Evolutionary conservation across 345 rosid genomes (phyloP), one percentile per base, ranked within the genome.

Genomic region (Populus tremula): DNA sequence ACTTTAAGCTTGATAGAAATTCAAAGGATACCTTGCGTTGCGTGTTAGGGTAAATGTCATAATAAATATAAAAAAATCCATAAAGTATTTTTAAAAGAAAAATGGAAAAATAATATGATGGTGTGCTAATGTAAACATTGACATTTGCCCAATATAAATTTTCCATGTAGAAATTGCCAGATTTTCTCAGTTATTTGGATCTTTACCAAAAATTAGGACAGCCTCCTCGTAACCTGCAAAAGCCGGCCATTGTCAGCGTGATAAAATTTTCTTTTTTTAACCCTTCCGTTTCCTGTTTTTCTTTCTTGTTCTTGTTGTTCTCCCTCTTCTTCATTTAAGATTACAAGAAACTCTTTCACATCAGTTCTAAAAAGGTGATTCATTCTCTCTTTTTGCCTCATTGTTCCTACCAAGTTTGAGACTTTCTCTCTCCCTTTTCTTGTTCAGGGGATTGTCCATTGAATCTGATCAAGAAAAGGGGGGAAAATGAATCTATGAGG

Each of bases 331-430:
- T 66, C 72, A 69, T 49, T 18, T 45, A 78, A 69, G 79, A 8
- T 74, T 81, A 56, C 72, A 33, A 18, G 38, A 36, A 39, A 16
- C 38, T 29, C 62, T 38, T 25, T n/a, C 23, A 54, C 29, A 64
- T 31, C 54, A 29, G 56, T 63, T 49, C 38, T 16, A 16, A 14
- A 17, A 65, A 77, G 84, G 74, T 69, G 72, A 29, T 25, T 5
- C 17, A 2, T 67, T 4, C 9, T 31, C n/a, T 13, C 62, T 49
- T 35, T 47, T 21, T 8, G 6, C 11, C 50, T 16, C 10, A 0
- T 14, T 25, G 29, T 23, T 59, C 29, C 64, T 65, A 13, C 14
- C 69, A 54, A 39, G 12, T 54, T 67, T 2, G 72, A 38, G 16
- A 36, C 54, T 5, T 36, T 64, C 5, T 23, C 17, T 50, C 3